phyloP scores from a whole-genome alignment of 2,329 filamentous ascomycete species.

The Cercospora janseana region DNA sequence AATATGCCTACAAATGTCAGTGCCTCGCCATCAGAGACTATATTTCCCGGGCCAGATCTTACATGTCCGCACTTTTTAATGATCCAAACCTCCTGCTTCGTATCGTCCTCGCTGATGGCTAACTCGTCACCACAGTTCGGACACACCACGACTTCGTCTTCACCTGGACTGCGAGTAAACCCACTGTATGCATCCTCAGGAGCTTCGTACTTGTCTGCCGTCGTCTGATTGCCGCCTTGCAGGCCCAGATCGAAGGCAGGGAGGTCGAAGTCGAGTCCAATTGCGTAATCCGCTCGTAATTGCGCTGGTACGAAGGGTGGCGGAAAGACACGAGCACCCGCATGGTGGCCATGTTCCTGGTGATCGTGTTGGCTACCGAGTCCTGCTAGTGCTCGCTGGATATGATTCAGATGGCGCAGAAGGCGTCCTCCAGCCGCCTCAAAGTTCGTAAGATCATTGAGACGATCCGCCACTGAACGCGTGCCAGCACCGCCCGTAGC shows the following conservation, averaged over 20 bases:
- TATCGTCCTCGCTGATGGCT: slow-evolving; percentile 64
- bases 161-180: slow-evolving; percentile 73
- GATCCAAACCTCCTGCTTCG: slow-evolving; percentile 87
- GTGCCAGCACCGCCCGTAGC: slow-evolving; percentile 28
- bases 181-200: slow-evolving; percentile 67
- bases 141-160: slow-evolving; percentile 74
- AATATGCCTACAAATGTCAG: slow-evolving; percentile 48
- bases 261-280: slow-evolving; percentile 40
- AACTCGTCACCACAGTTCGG: slow-evolving; percentile 84
- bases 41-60: slow-evolving; percentile 42
- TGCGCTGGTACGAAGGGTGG: too few relatives aligned
- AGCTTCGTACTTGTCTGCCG: slow-evolving; percentile 57
- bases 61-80: slow-evolving; percentile 91
- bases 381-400: not conserved
- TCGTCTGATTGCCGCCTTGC: slow-evolving; percentile 31
- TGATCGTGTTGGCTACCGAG: not conserved
- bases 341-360: not conserved
- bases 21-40: not conserved
- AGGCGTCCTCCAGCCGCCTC: slow-evolving; percentile 7
- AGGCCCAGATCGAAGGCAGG: slow-evolving; percentile 47
- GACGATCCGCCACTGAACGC: slow-evolving; percentile 16
- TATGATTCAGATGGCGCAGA: not conserved
- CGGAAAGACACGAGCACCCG: too few relatives aligned
- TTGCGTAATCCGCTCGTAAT: too few relatives aligned
- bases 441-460: slow-evolving; percentile 1